Conservation (phyloP, 352 stramenopile genomes). For the Phytophthora colocasiae region DNA sequence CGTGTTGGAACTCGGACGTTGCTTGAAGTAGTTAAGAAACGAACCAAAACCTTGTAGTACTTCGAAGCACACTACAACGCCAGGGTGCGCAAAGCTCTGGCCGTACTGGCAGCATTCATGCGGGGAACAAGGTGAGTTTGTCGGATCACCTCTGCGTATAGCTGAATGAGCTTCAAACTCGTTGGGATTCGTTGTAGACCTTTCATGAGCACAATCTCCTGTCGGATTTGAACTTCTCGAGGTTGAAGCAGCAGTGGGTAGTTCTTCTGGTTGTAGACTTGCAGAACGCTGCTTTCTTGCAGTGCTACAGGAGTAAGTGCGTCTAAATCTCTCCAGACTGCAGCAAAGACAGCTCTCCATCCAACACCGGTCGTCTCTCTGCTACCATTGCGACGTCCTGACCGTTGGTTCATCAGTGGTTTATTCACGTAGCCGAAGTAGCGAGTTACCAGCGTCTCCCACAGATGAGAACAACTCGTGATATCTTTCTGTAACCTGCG, state of each 20-base stretch:
- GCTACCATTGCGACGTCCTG: constrained; percentile 4
- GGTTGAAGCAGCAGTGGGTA: constrained; percentile 34
- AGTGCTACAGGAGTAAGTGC: constrained; percentile 28
- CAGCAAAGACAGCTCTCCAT: constrained; percentile 60
- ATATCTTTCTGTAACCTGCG: constrained; percentile 45
- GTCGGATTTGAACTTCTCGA: constrained; percentile 47
- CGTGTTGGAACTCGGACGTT: neutral
- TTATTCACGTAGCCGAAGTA: constrained; percentile 55
- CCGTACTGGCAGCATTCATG: constrained; percentile 23
- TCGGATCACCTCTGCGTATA: constrained; percentile 63
- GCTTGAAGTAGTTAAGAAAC: too few species aligned
- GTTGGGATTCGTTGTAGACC: constrained; percentile 56
- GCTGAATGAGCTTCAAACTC: constrained; percentile 49
- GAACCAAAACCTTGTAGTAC: too few species aligned
- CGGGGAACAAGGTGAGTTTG: constrained; percentile 36
- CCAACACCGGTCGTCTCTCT: constrained; percentile 20
- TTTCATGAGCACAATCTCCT: constrained; percentile 74
- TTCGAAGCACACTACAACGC: constrained; percentile 10
- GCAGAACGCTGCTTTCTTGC: constrained; percentile 43
- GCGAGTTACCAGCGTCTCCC: constrained; percentile 47
- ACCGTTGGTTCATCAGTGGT: neutral
- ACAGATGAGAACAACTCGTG: constrained; percentile 36
- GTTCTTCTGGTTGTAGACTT: constrained; percentile 38
- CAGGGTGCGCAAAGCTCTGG: constrained; percentile 20
- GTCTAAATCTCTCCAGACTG: constrained; percentile 45